Base-by-base conservation (phyloP, 768 basidiomycete species). In the Kwoniella sp. region DNA sequence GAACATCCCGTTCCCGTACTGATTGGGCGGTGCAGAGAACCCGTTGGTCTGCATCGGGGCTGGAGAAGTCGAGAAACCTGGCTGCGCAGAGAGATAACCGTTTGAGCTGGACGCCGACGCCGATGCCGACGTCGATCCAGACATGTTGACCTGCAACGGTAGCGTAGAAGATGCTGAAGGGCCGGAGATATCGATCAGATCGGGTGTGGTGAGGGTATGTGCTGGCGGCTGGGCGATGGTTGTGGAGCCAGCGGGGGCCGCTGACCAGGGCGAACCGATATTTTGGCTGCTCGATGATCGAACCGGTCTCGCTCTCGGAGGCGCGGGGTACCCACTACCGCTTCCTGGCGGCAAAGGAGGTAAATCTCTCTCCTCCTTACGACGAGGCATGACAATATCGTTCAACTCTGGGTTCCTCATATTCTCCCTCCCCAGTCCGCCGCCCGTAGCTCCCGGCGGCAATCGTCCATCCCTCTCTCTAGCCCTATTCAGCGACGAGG, bases 391-490 rank as follows among this genome's bases (percentile, higher is more conserved):
- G 11, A 74, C 30, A 11, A 77, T 67, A 67, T 77, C 73, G 51
- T 74, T 74, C 64, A 74, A 61, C 48, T 77, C 73, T n/a, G 73
- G 75, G 66, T 74, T 74, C 22, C 66, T 45, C 26, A 30, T 22
- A 61, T 76, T 76, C 31, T 57, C 60, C 25, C 25, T 31, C 37
- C 17, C 48, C 4, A 34, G 29, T 9, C 25, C 31, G 37, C 28
- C 61, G 25, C 7, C 47, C 57, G 23, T 29, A 11, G 53, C 29
- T 15, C 37, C 51, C 2, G 45, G 60, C 47, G 63, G 63, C 51
- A 70, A 23, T 55, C 65, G 37, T 3, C 63, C 71, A 38, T 66
- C 67, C 30, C 62, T 34, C 50, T 70, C 73, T 41, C 70, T 55
- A 2, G 71, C 69, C 23, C 71, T 20, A 58, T 74, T 73, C 34